Percentiles rank a stretch among this genome's conserved stretches.
These are phyloP conservation scores for Forsythia viridissima DNA, from an alignment of 257 asterid species.

Conservation along the genomic window DNA sequence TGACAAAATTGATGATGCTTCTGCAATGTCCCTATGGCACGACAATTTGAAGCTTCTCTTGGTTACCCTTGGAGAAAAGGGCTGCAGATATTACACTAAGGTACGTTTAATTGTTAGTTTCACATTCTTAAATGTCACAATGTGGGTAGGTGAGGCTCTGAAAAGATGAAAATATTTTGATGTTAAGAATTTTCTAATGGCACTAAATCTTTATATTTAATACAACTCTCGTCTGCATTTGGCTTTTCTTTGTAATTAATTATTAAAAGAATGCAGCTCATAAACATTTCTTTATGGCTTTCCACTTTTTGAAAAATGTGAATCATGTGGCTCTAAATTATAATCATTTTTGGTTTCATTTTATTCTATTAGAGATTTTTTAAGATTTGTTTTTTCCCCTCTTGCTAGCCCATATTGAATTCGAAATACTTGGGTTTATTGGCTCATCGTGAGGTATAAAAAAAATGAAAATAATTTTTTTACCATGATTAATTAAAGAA, in stretches of 20 bases:
- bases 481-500: not conserved
- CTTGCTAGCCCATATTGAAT: too few species aligned
- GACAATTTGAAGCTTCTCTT: constrained; percentile 77
- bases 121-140: not conserved
- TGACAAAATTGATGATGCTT: constrained; percentile 72
- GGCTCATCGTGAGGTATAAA: not conserved
- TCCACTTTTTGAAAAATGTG: constrained; percentile 27
- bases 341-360: not conserved
- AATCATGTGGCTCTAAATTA: constrained; percentile 19
- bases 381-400: too few species aligned
- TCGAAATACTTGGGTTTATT: not conserved
- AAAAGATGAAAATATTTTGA: not conserved
- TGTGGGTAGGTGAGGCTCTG: not conserved
- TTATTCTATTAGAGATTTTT: not conserved
- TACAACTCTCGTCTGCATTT: not conserved
- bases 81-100: constrained; percentile 83
- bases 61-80: constrained; percentile 92
- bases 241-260: not conserved
- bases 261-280: not conserved
- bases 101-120: constrained; percentile 32
- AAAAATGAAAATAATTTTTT: not conserved
- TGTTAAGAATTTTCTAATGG: not conserved
- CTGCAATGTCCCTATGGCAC: constrained; percentile 91
- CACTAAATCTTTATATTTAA: too few species aligned
- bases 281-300: not conserved